phyloP scores from a whole-genome alignment of 2,329 filamentous ascomycete species.

The Colletotrichum lini region DNA sequence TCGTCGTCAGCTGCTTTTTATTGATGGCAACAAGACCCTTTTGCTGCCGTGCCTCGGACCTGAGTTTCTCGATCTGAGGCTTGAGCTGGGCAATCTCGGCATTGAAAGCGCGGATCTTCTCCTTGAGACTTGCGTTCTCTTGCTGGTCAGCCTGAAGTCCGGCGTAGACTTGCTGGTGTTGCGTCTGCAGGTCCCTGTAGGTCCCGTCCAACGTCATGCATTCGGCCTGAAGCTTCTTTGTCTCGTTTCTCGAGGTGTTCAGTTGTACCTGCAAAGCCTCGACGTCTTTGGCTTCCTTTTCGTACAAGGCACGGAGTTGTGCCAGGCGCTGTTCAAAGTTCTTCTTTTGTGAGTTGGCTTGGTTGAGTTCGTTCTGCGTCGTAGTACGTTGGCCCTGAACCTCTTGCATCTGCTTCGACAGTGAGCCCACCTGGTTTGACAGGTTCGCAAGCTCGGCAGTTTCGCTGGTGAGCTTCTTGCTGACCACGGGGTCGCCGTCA shows the following conservation, averaged over 20 bases:
- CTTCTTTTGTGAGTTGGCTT: conserved; percentile 88
- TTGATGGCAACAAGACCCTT: conserved; percentile 98
- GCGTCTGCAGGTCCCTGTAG: conserved; percentile 84
- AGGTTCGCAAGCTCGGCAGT: conserved; percentile 94
- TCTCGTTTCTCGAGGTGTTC: conserved; percentile 81
- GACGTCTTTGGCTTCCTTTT: conserved; percentile 92
- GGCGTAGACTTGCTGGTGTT: conserved; percentile 82
- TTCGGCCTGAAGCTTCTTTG: conserved; percentile 86
- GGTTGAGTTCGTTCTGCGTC: conserved; percentile 85
- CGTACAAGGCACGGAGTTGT: conserved; percentile 89
- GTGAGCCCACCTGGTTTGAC: conserved; percentile 92
- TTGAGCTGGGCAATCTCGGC: conserved; percentile 86
- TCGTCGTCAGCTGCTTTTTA: conserved; percentile 95
- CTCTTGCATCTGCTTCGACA: conserved; percentile 95
- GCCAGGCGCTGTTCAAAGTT: conserved; percentile 92
- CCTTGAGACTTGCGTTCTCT: conserved; percentile 88
- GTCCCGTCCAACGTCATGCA: conserved; percentile 86
- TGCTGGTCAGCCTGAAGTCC: conserved; percentile 88
- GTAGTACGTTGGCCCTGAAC: conserved; percentile 85
- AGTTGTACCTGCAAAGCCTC: conserved; percentile 89
- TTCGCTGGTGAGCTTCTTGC: conserved; percentile 89
- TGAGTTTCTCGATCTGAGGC: conserved; percentile 93
- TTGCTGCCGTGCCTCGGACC: conserved; percentile 92
- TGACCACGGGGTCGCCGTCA: conserved; percentile 89
- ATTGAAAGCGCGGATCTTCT: conserved; percentile 88